Evolutionary conservation across 176 grass and related monocot genomes (phyloP).

Genomic region (Metroxylon sagu): DNA sequence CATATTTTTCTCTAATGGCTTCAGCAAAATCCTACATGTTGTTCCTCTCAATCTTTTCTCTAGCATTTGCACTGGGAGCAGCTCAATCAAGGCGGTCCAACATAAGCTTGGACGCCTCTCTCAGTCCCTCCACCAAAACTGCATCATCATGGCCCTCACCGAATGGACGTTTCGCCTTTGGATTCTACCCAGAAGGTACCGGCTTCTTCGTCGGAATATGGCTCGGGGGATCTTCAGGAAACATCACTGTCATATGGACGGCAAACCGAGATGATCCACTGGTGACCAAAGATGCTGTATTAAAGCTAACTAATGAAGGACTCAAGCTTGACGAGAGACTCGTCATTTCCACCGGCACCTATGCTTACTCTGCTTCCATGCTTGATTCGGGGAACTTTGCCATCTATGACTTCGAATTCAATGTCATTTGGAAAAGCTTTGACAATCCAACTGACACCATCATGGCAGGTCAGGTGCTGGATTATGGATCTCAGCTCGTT

Average conservation of each 20-base stretch:
- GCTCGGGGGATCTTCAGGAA: constrained; percentile 10
- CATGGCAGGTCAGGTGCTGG: constrained; percentile 26
- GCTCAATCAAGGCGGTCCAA: no score
- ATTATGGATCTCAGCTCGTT: not conserved
- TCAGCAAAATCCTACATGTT: no score
- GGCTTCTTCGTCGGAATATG: constrained; percentile 32
- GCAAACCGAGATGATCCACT: constrained; percentile 26
- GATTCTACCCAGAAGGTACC: constrained; percentile 27
- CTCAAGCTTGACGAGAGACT: constrained; percentile 10
- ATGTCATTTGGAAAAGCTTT: constrained; percentile 26
- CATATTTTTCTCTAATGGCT: no score
- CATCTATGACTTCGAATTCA: constrained; percentile 2
- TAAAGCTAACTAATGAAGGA: constrained; percentile 19
- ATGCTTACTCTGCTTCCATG: constrained; percentile 18
- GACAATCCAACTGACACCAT: constrained; percentile 26
- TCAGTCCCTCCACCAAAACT: constrained; percentile 1
- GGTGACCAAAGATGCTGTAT: constrained; percentile 4
- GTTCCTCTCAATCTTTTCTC: no score
- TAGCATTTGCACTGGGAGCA: no score
- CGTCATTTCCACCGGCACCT: constrained; percentile 4
- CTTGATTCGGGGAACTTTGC: constrained; percentile 26
- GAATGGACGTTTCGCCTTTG: constrained; percentile 30
- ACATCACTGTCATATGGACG: constrained; percentile 20
- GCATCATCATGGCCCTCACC: constrained; percentile 20
- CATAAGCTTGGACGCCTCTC: not conserved